Percentiles rank a stretch among this genome's conserved stretches.
Conservation (phyloP, 2,329 filamentous ascomycete genomes). For the Colletotrichum sp. region DNA sequence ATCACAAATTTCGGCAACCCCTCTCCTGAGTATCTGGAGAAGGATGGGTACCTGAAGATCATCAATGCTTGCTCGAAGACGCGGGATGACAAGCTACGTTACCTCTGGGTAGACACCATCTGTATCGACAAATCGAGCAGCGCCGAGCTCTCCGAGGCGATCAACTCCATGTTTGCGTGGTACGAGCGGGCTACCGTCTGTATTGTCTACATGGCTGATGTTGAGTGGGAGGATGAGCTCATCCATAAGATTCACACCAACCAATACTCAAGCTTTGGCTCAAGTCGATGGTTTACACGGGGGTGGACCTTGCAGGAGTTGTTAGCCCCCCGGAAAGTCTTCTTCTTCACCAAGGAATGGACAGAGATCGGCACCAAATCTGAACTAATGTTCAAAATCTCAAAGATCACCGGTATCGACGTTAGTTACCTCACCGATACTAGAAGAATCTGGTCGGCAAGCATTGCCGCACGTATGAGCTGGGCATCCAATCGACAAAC, state of each 20-base stretch:
- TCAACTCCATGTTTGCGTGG: slow-evolving; percentile 37
- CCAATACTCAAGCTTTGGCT: not conserved
- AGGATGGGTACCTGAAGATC: slow-evolving; percentile 5
- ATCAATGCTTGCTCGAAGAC: not conserved
- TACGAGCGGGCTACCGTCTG: slow-evolving; percentile 30
- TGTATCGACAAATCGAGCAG: slow-evolving; percentile 37
- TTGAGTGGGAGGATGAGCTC: not conserved
- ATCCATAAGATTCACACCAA: not conserved
- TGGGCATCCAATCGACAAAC: slow-evolving; percentile 29
- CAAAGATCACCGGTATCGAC: slow-evolving; percentile 8
- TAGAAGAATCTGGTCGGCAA: slow-evolving; percentile 19
- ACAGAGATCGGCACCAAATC: slow-evolving; percentile 27
- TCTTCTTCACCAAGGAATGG: slow-evolving; percentile 36
- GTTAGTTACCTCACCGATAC: not conserved
- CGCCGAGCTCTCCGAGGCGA: slow-evolving; percentile 28
- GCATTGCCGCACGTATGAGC: slow-evolving; percentile 30
- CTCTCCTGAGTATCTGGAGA: not conserved
- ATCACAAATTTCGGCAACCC: not conserved
- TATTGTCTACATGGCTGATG: slow-evolving; percentile 26
- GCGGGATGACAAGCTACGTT: not conserved
- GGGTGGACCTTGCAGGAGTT: slow-evolving; percentile 72
- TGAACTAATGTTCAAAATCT: slow-evolving; percentile 11
- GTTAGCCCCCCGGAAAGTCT: slow-evolving; percentile 45
- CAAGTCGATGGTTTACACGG: slow-evolving; percentile 41
- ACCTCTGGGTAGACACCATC: slow-evolving; percentile 36